Evolutionary conservation across 1,284 basidiomycete genomes (phyloP), one percentile per base, ranked within the genome.

Genomic region (Naganishia liquefaciens): DNA sequence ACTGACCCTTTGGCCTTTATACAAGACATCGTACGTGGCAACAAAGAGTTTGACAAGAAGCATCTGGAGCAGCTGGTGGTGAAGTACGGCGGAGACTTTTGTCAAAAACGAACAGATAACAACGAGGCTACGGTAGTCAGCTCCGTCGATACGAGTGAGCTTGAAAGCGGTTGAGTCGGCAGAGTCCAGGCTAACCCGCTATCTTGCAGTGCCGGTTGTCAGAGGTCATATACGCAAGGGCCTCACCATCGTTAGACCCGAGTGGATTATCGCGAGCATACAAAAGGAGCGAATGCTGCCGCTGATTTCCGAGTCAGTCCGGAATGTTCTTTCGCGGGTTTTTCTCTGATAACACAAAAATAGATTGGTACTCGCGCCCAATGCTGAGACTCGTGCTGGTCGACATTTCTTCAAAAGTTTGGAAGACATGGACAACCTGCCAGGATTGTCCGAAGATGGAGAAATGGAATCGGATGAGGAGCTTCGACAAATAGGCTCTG

Each of bases 211-310:
- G 55, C 75, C 73, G 30, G 76, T 74, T 83, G 72, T 81, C 84
- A 71, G 87, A 85, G 75, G 74, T 39, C 71, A 73, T 46, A 75
- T 77, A 42, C 76, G 74, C 0, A 69, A 88, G 68, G 88, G 91
- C 72, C 84, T 65, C 10, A 43, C 58, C 19, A 62, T 94, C 54
- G 80, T 95, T 63, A 86, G 83, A 62, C 90, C 93, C 0, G 79
- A 83, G 37, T 96, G 92, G 91, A 81, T 96, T 54, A 75, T 82
- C 50, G 89, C 92, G 71, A 91, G 87, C n/a, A 82, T 93, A 49
- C 80, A 82, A 3, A 79, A 81, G 33, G 82, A 81, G 17, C 78
- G 83, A 62, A 77, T 82, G 17, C 74, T 86, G 15, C 87, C 90
- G 0, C 75, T 92, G 52, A 81, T 79, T 40, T 86, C 87, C 75